Evolutionary conservation across 371 early-diverging fungal genomes (phyloP).

Genomic region (Sporodiniella umbellata): DNA sequence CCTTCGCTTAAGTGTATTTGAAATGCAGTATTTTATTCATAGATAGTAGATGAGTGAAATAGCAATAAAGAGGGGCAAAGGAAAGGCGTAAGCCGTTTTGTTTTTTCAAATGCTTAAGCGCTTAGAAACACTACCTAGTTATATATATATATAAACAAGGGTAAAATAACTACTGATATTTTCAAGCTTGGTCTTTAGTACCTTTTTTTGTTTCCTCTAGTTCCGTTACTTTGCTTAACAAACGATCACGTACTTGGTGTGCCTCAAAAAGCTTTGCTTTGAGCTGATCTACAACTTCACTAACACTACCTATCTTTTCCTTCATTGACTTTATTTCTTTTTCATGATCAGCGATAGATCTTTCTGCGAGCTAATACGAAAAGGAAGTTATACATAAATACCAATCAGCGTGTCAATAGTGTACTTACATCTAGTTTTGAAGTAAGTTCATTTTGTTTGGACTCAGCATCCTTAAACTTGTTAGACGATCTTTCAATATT

Average conservation of each 20-base stretch:
- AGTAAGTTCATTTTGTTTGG: not conserved
- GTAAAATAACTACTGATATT: no score
- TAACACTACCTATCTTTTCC: not conserved
- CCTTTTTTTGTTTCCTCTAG: slow-evolving; percentile 13
- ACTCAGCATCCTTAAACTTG: slow-evolving; percentile 4
- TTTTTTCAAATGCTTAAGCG: no score
- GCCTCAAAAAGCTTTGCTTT: slow-evolving; percentile 7
- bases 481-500: not conserved
- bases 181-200: no score
- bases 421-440: slow-evolving; percentile 4
- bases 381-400: not conserved
- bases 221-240: slow-evolving; percentile 8
- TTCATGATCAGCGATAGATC: slow-evolving; percentile 3
- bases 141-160: no score
- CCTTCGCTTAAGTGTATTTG: no score
- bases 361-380: slow-evolving; percentile 5
- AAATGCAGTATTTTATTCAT: no score
- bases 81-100: no score
- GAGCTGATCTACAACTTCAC: not conserved
- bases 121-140: no score
- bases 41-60: no score
- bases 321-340: slow-evolving; percentile 4
- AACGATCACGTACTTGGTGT: slow-evolving; percentile 9
- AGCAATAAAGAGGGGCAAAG: no score
- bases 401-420: not conserved